phyloP scores from a whole-genome alignment of 2,329 filamentous ascomycete genomes.

The Alternaria triticimaculans region DNA sequence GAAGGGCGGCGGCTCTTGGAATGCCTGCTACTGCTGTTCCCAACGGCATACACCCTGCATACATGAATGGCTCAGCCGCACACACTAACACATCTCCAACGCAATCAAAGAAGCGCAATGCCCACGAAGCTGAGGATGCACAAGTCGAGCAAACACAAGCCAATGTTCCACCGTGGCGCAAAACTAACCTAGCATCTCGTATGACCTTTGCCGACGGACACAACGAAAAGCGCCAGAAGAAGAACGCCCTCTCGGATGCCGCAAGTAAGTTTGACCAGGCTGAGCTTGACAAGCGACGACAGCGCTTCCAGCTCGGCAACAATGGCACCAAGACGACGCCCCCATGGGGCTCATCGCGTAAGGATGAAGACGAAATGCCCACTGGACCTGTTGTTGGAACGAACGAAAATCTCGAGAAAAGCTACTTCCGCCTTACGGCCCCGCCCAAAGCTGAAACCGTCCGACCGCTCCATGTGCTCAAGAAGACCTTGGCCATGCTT shows the following conservation, averaged over 20 bases:
- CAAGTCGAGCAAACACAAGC: constrained; percentile 60
- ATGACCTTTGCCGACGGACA: constrained; percentile 66
- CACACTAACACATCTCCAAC: constrained; percentile 40
- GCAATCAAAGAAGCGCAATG: constrained; percentile 83
- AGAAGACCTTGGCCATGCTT: constrained; percentile 83
- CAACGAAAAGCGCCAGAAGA: constrained; percentile 56
- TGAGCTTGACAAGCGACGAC: constrained; percentile 85
- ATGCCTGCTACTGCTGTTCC: constrained; percentile 39
- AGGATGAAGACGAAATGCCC: constrained; percentile 57
- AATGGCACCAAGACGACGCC: constrained; percentile 61
- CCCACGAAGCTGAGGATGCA: constrained; percentile 61
- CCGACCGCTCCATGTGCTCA: constrained; percentile 79
- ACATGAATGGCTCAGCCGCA: constrained; percentile 21
- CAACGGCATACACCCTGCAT: constrained; percentile 23
- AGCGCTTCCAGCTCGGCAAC: constrained; percentile 74
- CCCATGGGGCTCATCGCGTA: constrained; percentile 55
- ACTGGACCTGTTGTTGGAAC: constrained; percentile 82
- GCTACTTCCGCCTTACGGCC: constrained; percentile 90
- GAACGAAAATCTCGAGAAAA: constrained; percentile 85
- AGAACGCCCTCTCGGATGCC: constrained; percentile 58
- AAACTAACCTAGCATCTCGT: constrained; percentile 76
- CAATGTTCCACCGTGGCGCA: constrained; percentile 73
- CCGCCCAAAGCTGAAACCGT: constrained; percentile 88
- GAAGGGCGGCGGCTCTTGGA: constrained; percentile 31
- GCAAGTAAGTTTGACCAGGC: constrained; percentile 90